Base-by-base conservation (phyloP, 805 yeast species). In the Vanderwaltozyma yarrowii region DNA sequence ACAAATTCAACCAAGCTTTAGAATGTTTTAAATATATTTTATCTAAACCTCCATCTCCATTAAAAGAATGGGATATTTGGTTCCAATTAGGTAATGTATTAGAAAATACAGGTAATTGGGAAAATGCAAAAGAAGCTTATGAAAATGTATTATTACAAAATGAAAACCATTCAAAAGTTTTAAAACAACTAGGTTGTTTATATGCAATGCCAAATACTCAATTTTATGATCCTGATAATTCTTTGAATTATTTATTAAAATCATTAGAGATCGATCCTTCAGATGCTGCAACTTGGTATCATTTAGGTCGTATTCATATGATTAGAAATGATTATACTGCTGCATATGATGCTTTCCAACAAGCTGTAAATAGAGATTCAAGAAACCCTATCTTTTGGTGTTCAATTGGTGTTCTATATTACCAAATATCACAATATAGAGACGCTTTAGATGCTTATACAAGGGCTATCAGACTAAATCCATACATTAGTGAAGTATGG, bases 361-460 rank as follows among this genome's bases (percentile, higher is more conserved):
- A 88, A 59, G 97, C 97, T 9, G 97, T 89, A 42, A 92, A 92
- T 61, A 74, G 96, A 45, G 97, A 89, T 61, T 81, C 94, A 27
- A 74, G 96, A 58, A 89, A 89, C 60, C 97, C 98, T 40, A 92
- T 96, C 1, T 89, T 89, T 67, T 89, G 98, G 98, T 82, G 94
- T 50, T 79, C 87, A 24, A 82, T 82, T 53, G 98, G 98, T 59
- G 97, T 89, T 13, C 70, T 89, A 40, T 89, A 89, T 65, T 89
- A 89, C 62, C 96, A 89, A 64, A 89, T 92, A 43, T 78, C 92
- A 40, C 98, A 89, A 66, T 89, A 85, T 65, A 73, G 95, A 40
- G 98, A 89, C 58, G 98, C 98, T 2, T 69, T 89, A 45, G 97
- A 89, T 59, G 98, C 97, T n/a, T 89, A 89, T 65, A 88, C 96